Evolutionary conservation across 768 basidiomycete species (phyloP).

Genomic region (Lactarius indigo): DNA sequence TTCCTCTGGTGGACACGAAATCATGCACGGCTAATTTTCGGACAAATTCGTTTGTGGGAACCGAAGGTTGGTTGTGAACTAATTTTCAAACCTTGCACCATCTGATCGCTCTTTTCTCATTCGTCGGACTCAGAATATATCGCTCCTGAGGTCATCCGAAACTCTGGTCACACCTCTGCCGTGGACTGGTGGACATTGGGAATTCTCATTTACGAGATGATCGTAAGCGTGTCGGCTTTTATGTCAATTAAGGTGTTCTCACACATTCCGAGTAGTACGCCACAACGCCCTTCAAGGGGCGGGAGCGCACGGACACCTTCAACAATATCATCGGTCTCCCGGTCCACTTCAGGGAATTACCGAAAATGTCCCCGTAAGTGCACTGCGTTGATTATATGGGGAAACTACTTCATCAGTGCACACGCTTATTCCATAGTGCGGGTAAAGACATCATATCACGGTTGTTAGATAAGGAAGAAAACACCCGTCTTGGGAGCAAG

Average conservation of each 20-base stretch:
- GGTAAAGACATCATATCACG: conserved; percentile 87
- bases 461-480: conserved; percentile 89
- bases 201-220: conserved; percentile 98
- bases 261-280: conserved; percentile 61
- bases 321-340: conserved; percentile 86
- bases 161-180: conserved; percentile 93
- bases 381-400: not conserved
- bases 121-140: conserved; percentile 77
- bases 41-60: conserved; percentile 98
- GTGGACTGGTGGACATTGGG: conserved; percentile 99
- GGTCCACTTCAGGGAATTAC: conserved; percentile 82
- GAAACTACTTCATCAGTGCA: conserved; percentile 3
- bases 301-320: conserved; percentile 92
- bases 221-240: conserved; percentile 57
- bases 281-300: conserved; percentile 98
- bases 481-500: conserved; percentile 81
- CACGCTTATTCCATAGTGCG: conserved; percentile 46
- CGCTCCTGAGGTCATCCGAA: conserved; percentile 97
- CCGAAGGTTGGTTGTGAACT: conserved; percentile 65
- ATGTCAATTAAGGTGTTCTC: conserved; percentile 23
- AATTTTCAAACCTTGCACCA: conserved; percentile 10
- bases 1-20: conserved; percentile 93
- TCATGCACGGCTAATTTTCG: conserved; percentile 96
- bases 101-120: conserved; percentile 2
- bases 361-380: conserved; percentile 54